Conservation (phyloP, 2,329 filamentous ascomycete species). For the Leptodontidium sp. region DNA sequence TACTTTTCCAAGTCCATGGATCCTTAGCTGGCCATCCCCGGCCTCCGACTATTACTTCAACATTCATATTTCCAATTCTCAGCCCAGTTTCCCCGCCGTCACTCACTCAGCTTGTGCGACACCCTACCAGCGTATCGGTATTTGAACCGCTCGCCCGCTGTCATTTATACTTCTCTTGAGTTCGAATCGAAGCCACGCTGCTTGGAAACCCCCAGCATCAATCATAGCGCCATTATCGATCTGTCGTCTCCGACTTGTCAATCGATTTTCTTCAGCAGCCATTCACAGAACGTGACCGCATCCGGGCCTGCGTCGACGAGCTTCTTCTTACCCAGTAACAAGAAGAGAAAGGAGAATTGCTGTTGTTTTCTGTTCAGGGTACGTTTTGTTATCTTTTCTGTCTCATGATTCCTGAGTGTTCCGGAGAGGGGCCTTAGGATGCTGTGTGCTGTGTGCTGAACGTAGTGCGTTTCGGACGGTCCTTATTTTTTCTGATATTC, state of each 20-base stretch:
- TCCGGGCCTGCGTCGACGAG: not conserved
- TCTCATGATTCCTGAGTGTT: not conserved
- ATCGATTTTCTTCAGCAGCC: constrained; percentile 8
- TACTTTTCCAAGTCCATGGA: no score
- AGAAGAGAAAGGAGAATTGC: not conserved
- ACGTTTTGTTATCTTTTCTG: not conserved
- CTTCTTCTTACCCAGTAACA: not conserved
- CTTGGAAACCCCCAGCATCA: not conserved
- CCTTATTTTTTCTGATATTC: not conserved
- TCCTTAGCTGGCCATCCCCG: not conserved
- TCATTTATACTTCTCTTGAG: not conserved
- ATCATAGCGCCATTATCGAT: not conserved
- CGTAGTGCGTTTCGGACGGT: not conserved
- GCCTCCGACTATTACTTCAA: constrained; percentile 1
- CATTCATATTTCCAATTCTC: not conserved
- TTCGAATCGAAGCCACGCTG: constrained; percentile 8
- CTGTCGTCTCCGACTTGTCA: constrained; percentile 5
- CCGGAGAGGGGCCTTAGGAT: not conserved
- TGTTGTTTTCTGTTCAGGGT: not conserved
- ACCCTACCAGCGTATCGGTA: not conserved
- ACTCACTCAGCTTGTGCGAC: constrained; percentile 10
- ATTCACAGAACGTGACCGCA: not conserved
- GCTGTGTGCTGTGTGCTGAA: not conserved
- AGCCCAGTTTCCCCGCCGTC: constrained; percentile 1
- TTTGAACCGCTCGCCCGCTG: not conserved